Percentiles rank a stretch among this genome's conserved stretches.
Conservation (phyloP, 192 early-diverging fungal genomes). For the Coemansia guatemalensis region DNA sequence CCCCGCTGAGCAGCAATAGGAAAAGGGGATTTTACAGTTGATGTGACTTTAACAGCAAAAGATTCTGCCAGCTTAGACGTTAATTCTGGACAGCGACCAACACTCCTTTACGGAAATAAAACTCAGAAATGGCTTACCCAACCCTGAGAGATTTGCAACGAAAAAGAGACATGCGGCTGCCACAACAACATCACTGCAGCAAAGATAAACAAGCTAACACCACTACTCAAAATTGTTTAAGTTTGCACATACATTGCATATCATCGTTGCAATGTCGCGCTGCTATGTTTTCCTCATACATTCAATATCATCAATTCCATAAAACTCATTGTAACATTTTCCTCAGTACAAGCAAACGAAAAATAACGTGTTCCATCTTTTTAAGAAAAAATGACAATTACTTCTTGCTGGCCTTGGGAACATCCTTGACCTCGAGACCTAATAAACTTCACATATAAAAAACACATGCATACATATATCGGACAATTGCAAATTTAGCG, state of each 20-base stretch:
- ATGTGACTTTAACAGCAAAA: too few species aligned
- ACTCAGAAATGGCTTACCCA: too few species aligned
- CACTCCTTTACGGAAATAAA: too few species aligned
- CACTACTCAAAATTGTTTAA: too few species aligned
- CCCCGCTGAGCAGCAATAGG: too few species aligned
- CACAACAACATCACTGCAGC: too few species aligned
- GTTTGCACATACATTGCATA: not conserved
- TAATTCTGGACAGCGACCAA: too few species aligned
- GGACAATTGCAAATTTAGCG: not conserved
- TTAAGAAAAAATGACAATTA: not conserved
- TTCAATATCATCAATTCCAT: not conserved
- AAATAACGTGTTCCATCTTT: not conserved
- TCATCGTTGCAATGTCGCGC: not conserved
- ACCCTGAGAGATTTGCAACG: too few species aligned
- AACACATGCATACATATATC: not conserved
- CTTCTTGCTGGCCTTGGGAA: conserved; percentile 18
- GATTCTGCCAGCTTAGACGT: too few species aligned
- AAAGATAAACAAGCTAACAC: too few species aligned
- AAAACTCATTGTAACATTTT: not conserved
- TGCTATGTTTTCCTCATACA: not conserved
- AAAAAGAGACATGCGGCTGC: too few species aligned
- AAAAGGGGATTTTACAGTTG: too few species aligned
- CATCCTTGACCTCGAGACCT: conserved; percentile 23
- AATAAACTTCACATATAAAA: not conserved
- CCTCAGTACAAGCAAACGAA: not conserved